Evolutionary conservation across 208 protist genomes (phyloP).

Genomic region (Acanthamoeba culbertsoni): DNA sequence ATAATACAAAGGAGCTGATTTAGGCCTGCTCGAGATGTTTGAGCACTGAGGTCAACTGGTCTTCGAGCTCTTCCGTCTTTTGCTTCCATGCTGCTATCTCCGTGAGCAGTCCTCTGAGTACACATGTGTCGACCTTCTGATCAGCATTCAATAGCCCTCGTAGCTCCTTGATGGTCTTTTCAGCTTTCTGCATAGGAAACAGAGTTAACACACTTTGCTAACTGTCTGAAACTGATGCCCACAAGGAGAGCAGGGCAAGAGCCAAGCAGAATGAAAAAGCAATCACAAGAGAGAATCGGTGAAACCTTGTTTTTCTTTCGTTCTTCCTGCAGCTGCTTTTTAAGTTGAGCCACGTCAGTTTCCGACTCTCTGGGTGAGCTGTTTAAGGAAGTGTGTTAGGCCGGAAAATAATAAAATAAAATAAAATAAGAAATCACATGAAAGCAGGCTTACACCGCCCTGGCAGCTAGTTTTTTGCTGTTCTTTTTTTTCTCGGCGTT

Average conservation of each 20-base stretch:
- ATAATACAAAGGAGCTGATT: too few species aligned
- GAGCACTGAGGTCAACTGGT: neutral
- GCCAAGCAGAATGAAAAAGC: too few species aligned
- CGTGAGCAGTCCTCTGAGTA: neutral
- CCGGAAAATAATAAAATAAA: neutral
- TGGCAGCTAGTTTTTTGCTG: neutral
- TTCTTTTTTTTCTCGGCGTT: neutral
- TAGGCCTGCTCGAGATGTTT: neutral
- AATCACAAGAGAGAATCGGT: neutral
- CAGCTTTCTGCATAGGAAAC: neutral
- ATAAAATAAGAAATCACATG: too few species aligned
- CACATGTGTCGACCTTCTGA: neutral
- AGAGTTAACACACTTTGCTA: neutral
- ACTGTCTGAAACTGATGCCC: neutral
- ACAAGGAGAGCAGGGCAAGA: too few species aligned
- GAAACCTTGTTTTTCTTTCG: neutral
- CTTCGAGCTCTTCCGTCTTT: slow-evolving; percentile 35
- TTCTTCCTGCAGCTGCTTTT: neutral
- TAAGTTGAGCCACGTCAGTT: neutral
- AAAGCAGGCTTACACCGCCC: neutral
- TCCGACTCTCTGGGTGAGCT: neutral
- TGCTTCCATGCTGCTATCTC: slow-evolving; percentile 17
- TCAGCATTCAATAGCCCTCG: neutral
- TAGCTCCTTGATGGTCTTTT: slow-evolving; percentile 26
- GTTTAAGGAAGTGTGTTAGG: neutral